Evolutionary conservation across 176 grass and related monocot species (phyloP), one percentile per base, ranked within the genome.

Genomic region (Areca catechu): DNA sequence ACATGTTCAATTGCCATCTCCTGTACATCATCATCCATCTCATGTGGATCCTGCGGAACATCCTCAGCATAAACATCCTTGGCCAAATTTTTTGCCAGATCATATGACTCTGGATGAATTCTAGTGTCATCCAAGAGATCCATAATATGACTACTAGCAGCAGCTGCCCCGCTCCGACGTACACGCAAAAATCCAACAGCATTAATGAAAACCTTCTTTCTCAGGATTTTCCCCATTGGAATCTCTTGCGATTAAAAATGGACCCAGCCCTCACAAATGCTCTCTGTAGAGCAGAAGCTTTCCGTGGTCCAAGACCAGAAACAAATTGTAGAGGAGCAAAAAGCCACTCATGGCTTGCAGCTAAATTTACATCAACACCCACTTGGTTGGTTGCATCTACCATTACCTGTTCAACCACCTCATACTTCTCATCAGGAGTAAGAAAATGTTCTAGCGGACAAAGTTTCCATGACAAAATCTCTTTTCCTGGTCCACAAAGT

Each of bases 61-160:
- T 55, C 73, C 66, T 71, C 84, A 7, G 49, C 62, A 75, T 66
- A 80, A 1, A 98, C 81, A 70, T 93, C 94, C 70, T 83, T 98
- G 10, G 88, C 94, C 60, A 98, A 82, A 43, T 82, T 91, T 52
- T 85, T 90, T 68, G 94, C 94, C 49, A 98, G 57, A 3, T 66
- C 84, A 25, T 98, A 98, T 0, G 94, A 98, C 51, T 98, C 94
- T 24, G 94, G 94, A 92, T 98, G 94, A 52, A 99, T 99, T 71
- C 94, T 80, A 63, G 94, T 99, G 60, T 99, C 94, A 80, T 99
- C 94, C 52, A 99, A 83, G 49, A 93, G 67, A 70, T 93, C 94
- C 75, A 99, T 90, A 5, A 87, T 79, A 47, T 92, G 81, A 62
- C 78, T 76, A 69, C 84, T 93, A 23, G 77, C 70, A 52, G 75